A percentile compares a stretch with the other conserved stretches of the same genome.
Evolutionary conservation across 345 rosid species (phyloP).

Genomic region (Salix arbutifolia): DNA sequence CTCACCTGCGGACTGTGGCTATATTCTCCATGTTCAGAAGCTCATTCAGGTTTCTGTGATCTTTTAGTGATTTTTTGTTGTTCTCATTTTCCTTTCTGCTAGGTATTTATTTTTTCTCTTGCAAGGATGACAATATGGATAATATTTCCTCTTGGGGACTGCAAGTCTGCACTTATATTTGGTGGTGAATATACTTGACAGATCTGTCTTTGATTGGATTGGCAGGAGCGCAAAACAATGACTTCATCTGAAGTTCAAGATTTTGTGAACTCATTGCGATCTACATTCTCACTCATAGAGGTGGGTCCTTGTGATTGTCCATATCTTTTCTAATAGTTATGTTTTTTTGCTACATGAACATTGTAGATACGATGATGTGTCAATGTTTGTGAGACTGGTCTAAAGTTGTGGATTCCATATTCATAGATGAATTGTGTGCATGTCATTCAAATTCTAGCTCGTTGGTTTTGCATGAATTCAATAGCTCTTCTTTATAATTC

Average conservation of each 20-base stretch:
- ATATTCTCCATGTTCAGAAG: background rate
- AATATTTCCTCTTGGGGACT: background rate
- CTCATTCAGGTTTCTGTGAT: background rate
- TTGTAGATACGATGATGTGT: background rate
- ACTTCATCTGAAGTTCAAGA: slow-evolving; percentile 61
- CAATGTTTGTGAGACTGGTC: background rate
- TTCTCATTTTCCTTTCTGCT: background rate
- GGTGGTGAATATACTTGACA: slow-evolving; percentile 9
- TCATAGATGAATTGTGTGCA: background rate
- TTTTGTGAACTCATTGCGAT: slow-evolving; percentile 67
- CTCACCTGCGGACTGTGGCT: background rate
- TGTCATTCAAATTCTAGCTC: background rate
- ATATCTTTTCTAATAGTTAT: background rate
- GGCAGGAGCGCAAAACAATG: slow-evolving; percentile 85
- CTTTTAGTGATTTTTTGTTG: background rate
- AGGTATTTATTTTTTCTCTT: background rate
- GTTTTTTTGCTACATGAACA: background rate
- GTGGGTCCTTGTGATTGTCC: slow-evolving; percentile 24
- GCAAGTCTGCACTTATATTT: background rate
- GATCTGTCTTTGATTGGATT: slow-evolving; percentile 26
- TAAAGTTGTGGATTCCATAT: background rate
- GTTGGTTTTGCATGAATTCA: background rate
- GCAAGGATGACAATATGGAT: background rate
- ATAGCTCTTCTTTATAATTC: background rate
- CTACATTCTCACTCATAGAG: slow-evolving; percentile 72